Evolutionary conservation across 2,329 filamentous ascomycete genomes (phyloP).

Genomic region (Fusarium nygamai): DNA sequence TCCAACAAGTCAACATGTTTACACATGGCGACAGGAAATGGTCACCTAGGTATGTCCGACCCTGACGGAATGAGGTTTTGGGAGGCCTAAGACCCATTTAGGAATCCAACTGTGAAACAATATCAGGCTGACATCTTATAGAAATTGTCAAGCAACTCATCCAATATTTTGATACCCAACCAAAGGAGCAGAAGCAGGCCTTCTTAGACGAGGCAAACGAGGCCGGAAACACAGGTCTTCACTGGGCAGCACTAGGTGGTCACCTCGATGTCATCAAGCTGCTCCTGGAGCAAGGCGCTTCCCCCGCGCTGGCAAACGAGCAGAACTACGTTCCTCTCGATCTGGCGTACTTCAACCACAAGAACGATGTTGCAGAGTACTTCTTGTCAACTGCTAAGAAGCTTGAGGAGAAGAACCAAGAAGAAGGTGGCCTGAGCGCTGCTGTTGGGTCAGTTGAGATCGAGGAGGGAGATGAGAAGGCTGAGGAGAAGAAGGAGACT

Average conservation of each 20-base stretch:
- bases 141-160: conserved; percentile 58
- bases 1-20: conserved; percentile 78
- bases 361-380: conserved; percentile 71
- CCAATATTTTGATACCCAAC: conserved; percentile 53
- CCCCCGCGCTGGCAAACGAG: conserved; percentile 81
- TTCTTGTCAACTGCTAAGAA: conserved; percentile 61
- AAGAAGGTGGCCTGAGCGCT: conserved; percentile 54
- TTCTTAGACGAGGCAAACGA: conserved; percentile 78
- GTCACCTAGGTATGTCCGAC: conserved; percentile 72
- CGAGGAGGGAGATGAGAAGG: conserved; percentile 45
- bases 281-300: conserved; percentile 79
- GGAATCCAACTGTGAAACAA: background rate
- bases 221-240: conserved; percentile 88
- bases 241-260: conserved; percentile 93
- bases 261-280: conserved; percentile 83
- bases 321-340: conserved; percentile 85
- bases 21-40: conserved; percentile 94
- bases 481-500: conserved; percentile 34
- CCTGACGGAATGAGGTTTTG: accelerated
- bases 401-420: conserved; percentile 59
- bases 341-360: conserved; percentile 75
- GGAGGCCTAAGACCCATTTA: accelerated
- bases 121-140: conserved; percentile 38
- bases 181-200: conserved; percentile 55
- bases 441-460: conserved; percentile 53